Base-by-base conservation (phyloP, 2,329 filamentous ascomycete genomes). In the Paecilomyces formosus region DNA sequence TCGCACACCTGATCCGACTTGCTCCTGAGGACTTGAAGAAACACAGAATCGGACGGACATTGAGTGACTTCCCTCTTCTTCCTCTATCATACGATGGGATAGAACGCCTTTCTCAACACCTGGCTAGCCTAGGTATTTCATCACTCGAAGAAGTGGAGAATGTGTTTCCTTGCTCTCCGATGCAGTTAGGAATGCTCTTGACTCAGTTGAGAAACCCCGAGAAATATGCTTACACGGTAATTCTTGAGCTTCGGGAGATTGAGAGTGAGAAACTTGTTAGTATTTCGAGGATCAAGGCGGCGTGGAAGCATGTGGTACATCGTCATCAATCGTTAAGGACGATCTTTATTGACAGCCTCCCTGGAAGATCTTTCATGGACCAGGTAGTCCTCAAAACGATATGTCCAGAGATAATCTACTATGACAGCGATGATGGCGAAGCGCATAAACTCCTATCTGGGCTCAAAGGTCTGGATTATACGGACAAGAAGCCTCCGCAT, bases 401-500 rank as follows among this genome's bases (percentile, higher is more conserved):
- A 22, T 5, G 33, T 18, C 51, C 55, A 15, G 50, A 15, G 9
- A 31, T 57, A 5, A 28, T 58, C 24, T 13, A 39, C 30, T 33
- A 58, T 3, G 45, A 58, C 21, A 26, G 12, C 22, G 6, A 52
- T 11, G 22, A 58, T 9, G 52, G 2, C 30, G 9, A 57, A 12
- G 56, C 54, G 21, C 53, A 52, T 15, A 18, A 45, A 18, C 6
- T 45, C 3, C 39, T 60, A 49, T 56, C 54, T 22, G 12, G 45
- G 9, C n/a, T 62, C 13, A 51, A 55, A 13, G 22, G 18, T 13
- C 21, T 58, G 21, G 55, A 57, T 11, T 57, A 53, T 28, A 53
- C 28, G 15, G 55, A 60, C 52, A 56, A 53, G 51, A 67, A 71
- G 21, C 68, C 75, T 8, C 72, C 76, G 53, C 72, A 78, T 60